Percentiles rank a stretch among this genome's conserved stretches.
Evolutionary conservation across 2,329 filamentous ascomycete species (phyloP).

Genomic region (Alternaria sp.): DNA sequence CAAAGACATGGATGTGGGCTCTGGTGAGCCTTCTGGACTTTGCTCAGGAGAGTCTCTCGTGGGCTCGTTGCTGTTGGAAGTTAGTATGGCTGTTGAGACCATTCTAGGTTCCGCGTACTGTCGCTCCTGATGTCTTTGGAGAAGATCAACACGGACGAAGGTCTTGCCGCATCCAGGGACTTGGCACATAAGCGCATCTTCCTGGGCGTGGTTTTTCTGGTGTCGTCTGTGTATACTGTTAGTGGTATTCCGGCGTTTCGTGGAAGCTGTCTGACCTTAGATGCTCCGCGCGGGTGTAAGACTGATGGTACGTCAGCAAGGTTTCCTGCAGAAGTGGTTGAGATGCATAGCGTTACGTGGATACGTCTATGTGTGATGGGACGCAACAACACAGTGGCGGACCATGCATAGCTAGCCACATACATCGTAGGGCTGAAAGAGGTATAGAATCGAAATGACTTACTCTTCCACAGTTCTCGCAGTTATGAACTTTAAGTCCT

Average conservation of each 20-base stretch:
- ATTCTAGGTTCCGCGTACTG: slow-evolving; percentile 48
- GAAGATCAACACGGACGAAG: slow-evolving; percentile 54
- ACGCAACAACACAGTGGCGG: neutral
- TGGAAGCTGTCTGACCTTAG: slow-evolving; percentile 44
- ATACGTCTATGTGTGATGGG: neutral
- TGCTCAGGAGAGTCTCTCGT: slow-evolving; percentile 31
- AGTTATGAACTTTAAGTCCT: slow-evolving; percentile 54
- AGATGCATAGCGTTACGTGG: neutral
- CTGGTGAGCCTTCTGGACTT: slow-evolving; percentile 35
- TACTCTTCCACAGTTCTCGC: slow-evolving; percentile 56
- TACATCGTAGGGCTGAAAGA: neutral
- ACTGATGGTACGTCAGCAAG: slow-evolving; percentile 43
- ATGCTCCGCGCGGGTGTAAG: slow-evolving; percentile 57
- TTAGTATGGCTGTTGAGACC: slow-evolving; percentile 19
- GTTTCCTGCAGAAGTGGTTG: neutral
- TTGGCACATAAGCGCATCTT: slow-evolving; percentile 50
- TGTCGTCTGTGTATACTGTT: slow-evolving; percentile 47
- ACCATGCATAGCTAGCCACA: slow-evolving; percentile 8
- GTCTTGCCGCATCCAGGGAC: slow-evolving; percentile 50
- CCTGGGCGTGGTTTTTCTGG: slow-evolving; percentile 55
- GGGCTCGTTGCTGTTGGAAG: slow-evolving; percentile 32
- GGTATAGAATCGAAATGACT: slow-evolving; percentile 23
- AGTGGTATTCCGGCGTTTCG: neutral
- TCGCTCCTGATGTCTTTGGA: slow-evolving; percentile 53
- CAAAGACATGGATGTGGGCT: slow-evolving; percentile 16